phyloP scores from a whole-genome alignment of 495 filamentous ascomycete genomes.

The Hyaloscypha bicolor region DNA sequence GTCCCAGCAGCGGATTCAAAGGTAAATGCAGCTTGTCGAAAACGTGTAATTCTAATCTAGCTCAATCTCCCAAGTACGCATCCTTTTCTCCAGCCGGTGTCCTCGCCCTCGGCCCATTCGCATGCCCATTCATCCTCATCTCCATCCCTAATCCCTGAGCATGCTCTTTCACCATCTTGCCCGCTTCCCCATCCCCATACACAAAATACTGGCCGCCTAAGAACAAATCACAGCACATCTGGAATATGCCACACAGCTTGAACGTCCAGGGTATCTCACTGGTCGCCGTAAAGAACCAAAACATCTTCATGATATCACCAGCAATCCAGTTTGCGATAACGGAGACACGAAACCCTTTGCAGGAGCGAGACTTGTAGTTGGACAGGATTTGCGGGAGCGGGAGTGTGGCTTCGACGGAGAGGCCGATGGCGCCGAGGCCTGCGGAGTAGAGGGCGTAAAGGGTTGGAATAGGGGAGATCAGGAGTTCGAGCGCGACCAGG shows the following conservation, averaged over 20 bases:
- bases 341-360: constrained; percentile 85
- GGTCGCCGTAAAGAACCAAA: constrained; percentile 80
- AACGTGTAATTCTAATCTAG: background rate
- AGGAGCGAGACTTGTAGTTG: constrained; percentile 77
- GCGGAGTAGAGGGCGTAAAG: constrained; percentile 67
- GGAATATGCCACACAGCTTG: constrained; percentile 90
- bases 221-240: constrained; percentile 81
- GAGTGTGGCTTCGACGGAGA: constrained; percentile 85
- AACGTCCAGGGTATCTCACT: constrained; percentile 82
- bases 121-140: constrained; percentile 19
- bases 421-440: constrained; percentile 78
- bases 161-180: constrained; percentile 24
- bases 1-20: background rate
- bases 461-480: constrained; percentile 62
- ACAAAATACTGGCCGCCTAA: constrained; percentile 85
- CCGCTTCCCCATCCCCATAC: constrained; percentile 61
- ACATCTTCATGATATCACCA: constrained; percentile 94
- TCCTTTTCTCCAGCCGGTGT: constrained; percentile 31
- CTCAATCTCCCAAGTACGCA: background rate
- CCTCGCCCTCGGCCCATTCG: constrained; percentile 8
- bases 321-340: constrained; percentile 87
- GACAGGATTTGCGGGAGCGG: constrained; percentile 86
- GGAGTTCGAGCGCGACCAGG: constrained; percentile 69
- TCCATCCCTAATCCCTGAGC: constrained; percentile 1
- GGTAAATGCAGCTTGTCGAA: background rate